Evolutionary conservation across 2,329 filamentous ascomycete genomes (phyloP).

Genomic region (Paracorniculantispora psalliotae): DNA sequence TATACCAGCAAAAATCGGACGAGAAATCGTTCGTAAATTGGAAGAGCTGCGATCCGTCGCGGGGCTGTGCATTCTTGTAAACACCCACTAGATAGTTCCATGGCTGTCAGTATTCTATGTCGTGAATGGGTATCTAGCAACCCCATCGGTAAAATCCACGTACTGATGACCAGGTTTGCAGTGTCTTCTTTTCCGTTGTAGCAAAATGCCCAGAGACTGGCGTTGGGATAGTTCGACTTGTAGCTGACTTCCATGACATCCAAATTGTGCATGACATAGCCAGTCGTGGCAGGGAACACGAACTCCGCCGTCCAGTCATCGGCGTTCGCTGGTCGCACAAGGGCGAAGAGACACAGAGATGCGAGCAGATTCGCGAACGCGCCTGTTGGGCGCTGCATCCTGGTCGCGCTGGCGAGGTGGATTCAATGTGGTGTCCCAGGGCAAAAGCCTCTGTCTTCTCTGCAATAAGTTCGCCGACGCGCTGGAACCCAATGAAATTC

Average conservation of each 20-base stretch:
- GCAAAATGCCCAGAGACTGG: not conserved
- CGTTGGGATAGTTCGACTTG: not conserved
- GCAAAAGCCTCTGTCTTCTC: not conserved
- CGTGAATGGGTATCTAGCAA: no score
- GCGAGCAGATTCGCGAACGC: not conserved
- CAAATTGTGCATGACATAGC: slow-evolving; percentile 4
- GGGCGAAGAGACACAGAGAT: not conserved
- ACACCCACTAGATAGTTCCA: not conserved
- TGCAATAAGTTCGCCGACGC: no score
- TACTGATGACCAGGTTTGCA: not conserved
- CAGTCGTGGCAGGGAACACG: not conserved
- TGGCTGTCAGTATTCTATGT: not conserved
- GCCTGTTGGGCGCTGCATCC: not conserved
- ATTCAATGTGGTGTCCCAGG: not conserved
- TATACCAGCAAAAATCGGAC: not conserved
- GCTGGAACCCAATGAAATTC: no score
- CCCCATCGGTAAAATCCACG: no score
- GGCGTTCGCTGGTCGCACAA: not conserved
- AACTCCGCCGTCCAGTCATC: not conserved
- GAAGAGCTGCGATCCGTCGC: not conserved
- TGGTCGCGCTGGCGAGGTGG: not conserved
- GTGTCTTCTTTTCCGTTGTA: not conserved
- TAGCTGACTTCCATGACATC: slow-evolving; percentile 2
- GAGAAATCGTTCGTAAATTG: not conserved
- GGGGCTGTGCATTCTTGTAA: not conserved